Percentiles rank a stretch among this genome's conserved stretches.
Evolutionary conservation across 179 eudicot species (phyloP).

Genomic region (Actinidia arguta): DNA sequence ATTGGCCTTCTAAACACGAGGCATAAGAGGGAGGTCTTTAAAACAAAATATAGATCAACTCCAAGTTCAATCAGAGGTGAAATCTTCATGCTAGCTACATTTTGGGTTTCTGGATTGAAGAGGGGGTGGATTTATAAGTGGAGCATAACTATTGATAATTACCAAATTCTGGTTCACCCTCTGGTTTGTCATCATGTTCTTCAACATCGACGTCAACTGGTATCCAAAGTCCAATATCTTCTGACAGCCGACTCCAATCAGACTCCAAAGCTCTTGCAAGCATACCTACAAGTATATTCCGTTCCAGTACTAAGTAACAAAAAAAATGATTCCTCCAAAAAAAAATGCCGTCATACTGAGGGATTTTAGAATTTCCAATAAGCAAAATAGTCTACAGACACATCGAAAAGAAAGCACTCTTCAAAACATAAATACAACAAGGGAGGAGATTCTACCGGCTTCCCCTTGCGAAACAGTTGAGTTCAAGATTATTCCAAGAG

Average conservation of each 20-base stretch:
- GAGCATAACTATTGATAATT: slow-evolving; percentile 20
- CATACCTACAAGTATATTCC: slow-evolving; percentile 42
- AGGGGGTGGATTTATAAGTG: not conserved
- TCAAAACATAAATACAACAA: not conserved
- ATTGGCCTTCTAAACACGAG: not conserved
- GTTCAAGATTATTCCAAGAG: slow-evolving; percentile 45
- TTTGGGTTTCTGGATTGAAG: not conserved
- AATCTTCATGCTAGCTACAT: not conserved
- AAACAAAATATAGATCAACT: not conserved
- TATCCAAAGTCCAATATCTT: slow-evolving; percentile 85
- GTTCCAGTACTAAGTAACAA: not conserved
- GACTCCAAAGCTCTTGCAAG: slow-evolving; percentile 63
- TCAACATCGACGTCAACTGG: slow-evolving; percentile 55
- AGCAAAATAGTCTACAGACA: not conserved
- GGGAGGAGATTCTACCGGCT: slow-evolving; percentile 61
- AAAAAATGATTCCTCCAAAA: not conserved
- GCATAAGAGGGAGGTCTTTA: not conserved
- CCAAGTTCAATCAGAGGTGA: not conserved
- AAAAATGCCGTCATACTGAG: not conserved
- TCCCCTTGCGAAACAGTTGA: slow-evolving; percentile 54
- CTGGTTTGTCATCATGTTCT: slow-evolving; percentile 87
- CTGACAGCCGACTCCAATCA: slow-evolving; percentile 68
- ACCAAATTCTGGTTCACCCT: slow-evolving; percentile 75
- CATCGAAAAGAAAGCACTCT: not conserved
- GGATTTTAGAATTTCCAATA: not conserved